phyloP scores from a whole-genome alignment of 169 alveolate genomes.

The Cryptosporidium baileyi region DNA sequence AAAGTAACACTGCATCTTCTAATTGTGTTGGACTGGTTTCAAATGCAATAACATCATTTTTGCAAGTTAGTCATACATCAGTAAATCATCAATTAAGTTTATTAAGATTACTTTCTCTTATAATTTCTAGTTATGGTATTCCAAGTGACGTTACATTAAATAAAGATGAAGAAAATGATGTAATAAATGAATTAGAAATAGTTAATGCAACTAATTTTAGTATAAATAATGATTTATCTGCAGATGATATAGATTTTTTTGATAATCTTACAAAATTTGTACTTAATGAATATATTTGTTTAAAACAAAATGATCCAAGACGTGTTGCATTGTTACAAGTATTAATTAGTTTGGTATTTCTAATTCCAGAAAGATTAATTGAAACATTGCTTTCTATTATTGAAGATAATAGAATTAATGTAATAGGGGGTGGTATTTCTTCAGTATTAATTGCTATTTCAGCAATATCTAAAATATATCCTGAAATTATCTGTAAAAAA shows the following conservation, averaged over 20 bases:
- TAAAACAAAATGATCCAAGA: constrained; percentile 56
- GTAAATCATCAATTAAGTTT: constrained; percentile 63
- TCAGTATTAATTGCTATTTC: constrained; percentile 51
- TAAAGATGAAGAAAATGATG: constrained; percentile 4
- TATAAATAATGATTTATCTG: constrained; percentile 4
- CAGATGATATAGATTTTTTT: constrained; percentile 16
- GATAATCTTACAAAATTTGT: constrained; percentile 35
- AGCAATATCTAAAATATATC: constrained; percentile 56
- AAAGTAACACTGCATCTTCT: constrained; percentile 45
- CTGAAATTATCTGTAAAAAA: constrained; percentile 19
- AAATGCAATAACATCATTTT: constrained; percentile 60
- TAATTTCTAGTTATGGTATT: constrained; percentile 53
- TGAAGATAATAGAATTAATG: constrained; percentile 15
- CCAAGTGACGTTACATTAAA: constrained; percentile 18
- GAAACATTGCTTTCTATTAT: constrained; percentile 26
- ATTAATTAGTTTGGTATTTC: constrained; percentile 23
- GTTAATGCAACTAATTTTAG: constrained; percentile 36
- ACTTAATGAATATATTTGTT: constrained; percentile 42
- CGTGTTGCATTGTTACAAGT: constrained; percentile 66
- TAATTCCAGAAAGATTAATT: constrained; percentile 37
- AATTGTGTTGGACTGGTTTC: constrained; percentile 55
- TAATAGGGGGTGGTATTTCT: constrained; percentile 24
- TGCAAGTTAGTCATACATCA: constrained; percentile 62
- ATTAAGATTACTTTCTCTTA: constrained; percentile 34
- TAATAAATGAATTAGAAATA: constrained; percentile 2